Percentiles rank a stretch among this genome's conserved stretches.
phyloP scores from a whole-genome alignment of 1,284 basidiomycete genomes.

The Pascua guehoae region DNA sequence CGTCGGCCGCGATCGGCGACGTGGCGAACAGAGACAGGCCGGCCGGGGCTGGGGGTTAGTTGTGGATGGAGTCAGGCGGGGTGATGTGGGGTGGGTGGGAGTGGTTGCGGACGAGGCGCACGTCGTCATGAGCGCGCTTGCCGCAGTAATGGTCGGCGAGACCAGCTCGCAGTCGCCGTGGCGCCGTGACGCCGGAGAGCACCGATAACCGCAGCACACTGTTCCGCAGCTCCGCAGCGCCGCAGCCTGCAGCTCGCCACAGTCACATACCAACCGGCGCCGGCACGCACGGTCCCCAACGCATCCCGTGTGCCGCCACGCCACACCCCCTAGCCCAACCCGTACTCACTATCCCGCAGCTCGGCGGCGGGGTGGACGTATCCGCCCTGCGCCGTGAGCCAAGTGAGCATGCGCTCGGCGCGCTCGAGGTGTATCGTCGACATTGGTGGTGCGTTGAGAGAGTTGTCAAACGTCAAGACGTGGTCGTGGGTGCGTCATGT shows the following conservation, averaged over 20 bases:
- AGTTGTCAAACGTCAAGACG: not conserved
- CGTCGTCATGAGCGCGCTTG: no score
- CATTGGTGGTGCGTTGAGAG: not conserved
- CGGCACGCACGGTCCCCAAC: no score
- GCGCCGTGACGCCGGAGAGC: not conserved
- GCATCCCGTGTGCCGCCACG: no score
- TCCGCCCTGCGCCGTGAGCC: conserved; percentile 5
- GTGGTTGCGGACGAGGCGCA: no score
- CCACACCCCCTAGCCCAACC: conserved; percentile 2
- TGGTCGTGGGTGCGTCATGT: not conserved
- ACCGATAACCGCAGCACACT: no score
- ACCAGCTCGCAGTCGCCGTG: not conserved
- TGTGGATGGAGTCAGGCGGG: not conserved
- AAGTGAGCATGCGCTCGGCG: conserved; percentile 7
- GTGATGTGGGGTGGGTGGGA: no score
- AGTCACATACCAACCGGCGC: no score
- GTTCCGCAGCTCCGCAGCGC: no score
- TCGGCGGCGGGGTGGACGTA: conserved; percentile 14
- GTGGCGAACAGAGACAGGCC: conserved; percentile 62
- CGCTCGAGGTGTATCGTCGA: conserved; percentile 10
- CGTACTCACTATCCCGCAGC: conserved; percentile 44
- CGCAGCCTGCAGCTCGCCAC: no score
- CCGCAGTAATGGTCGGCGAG: not conserved
- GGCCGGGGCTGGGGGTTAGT: conserved; percentile 38
- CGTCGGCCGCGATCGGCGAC: conserved; percentile 54